Conservation (phyloP, 1,284 basidiomycete species). For the Austroboletus olivaceoglutinosus region DNA sequence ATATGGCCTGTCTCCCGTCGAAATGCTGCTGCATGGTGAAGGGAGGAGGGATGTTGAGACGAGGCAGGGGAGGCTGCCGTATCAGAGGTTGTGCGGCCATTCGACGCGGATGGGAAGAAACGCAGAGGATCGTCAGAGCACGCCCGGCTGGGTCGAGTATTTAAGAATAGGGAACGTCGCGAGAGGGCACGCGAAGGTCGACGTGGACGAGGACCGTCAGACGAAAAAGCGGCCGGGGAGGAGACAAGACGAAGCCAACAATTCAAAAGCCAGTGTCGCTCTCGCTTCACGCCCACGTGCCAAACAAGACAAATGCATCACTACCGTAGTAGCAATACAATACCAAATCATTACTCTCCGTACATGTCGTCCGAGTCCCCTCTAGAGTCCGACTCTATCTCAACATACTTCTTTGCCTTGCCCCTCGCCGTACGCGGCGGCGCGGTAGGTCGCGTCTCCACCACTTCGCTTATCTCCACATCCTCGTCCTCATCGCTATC, state of each 20-base stretch:
- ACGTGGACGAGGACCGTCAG: conserved; percentile 1
- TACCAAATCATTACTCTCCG: conserved; percentile 15
- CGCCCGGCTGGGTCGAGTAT: neutral
- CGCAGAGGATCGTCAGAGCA: neutral
- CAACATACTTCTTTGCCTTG: conserved; percentile 51
- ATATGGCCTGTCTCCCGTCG: conserved; percentile 46
- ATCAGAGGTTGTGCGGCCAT: conserved; percentile 26
- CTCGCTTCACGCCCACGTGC: conserved; percentile 17
- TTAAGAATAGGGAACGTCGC: neutral
- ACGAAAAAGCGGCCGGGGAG: conserved; percentile 2
- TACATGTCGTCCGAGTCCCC: conserved; percentile 19
- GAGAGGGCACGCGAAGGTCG: conserved; percentile 4
- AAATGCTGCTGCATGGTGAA: conserved; percentile 49
- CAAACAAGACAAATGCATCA: neutral
- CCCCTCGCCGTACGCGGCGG: conserved; percentile 39
- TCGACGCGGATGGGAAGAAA: conserved; percentile 1
- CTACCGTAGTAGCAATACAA: neutral
- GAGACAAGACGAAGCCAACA: conserved; percentile 1
- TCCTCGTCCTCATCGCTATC: conserved; percentile 36
- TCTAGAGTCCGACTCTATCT: conserved; percentile 44
- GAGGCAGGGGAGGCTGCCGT: conserved; percentile 42
- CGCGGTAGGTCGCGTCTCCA: conserved; percentile 18
- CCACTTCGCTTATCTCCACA: conserved; percentile 19
- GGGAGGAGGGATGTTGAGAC: conserved; percentile 46
- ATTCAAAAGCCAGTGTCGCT: too few species aligned